Evolutionary conservation across 345 rosid genomes (phyloP).

Genomic region (Garcia nutans): DNA sequence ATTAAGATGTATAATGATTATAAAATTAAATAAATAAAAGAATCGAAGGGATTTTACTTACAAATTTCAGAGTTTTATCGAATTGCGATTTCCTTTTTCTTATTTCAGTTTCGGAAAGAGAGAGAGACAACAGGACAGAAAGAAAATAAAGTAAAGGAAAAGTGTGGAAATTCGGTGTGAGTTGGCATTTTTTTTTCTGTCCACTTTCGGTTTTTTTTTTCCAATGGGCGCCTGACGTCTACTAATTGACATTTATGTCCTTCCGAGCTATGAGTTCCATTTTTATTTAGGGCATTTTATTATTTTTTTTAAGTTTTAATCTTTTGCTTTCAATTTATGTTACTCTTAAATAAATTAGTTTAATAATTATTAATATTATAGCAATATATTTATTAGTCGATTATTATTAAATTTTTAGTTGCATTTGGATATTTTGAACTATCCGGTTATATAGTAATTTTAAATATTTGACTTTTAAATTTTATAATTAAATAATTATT

Average conservation of each 20-base stretch:
- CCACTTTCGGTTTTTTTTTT: conserved; percentile 5
- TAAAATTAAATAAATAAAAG: not conserved
- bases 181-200: conserved; percentile 20
- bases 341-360: no score
- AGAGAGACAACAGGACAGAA: not conserved
- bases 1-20: not conserved
- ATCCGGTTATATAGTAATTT: no score
- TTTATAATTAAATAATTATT: no score
- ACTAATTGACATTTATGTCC: not conserved
- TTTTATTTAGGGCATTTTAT: no score
- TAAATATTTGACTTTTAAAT: no score
- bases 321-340: no score
- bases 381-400: no score
- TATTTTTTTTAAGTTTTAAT: no score
- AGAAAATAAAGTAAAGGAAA: not conserved
- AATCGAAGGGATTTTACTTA: conserved; percentile 14
- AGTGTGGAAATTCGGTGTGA: conserved; percentile 8
- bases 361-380: no score
- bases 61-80: not conserved
- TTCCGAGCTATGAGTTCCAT: no score
- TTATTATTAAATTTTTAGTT: no score
- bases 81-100: not conserved
- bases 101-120: not conserved
- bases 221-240: not conserved
- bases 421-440: no score